These are phyloP conservation scores for Quercus dentata DNA, from an alignment of 306 rosid genomes.

Conservation along the genomic window DNA sequence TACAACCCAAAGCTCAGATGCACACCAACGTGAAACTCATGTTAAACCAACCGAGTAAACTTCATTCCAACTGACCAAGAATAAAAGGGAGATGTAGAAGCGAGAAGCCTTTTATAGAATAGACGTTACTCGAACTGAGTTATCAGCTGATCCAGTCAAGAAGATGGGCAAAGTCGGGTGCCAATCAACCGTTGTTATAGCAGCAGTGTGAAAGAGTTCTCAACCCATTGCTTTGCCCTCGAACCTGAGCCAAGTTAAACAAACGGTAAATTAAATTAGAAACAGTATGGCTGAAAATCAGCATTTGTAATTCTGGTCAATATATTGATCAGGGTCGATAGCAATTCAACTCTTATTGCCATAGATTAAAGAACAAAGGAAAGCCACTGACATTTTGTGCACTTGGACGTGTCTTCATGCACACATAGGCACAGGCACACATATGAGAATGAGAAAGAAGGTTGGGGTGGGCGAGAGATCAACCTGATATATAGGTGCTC, in stretches of 20 bases:
- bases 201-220: slow-evolving; percentile 61
- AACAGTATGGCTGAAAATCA: background rate
- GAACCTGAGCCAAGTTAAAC: slow-evolving; percentile 33
- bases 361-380: background rate
- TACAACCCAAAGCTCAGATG: background rate
- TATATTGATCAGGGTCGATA: background rate
- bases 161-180: slow-evolving; percentile 87
- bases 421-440: background rate
- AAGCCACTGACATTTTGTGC: slow-evolving; percentile 1
- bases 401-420: background rate
- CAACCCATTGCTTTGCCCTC: slow-evolving; percentile 50
- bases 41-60: background rate
- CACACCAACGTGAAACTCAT: background rate
- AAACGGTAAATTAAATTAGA: slow-evolving; percentile 5
- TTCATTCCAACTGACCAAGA: slow-evolving; percentile 1
- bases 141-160: slow-evolving; percentile 92
- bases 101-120: slow-evolving; percentile 29
- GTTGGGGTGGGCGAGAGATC: no score
- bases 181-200: slow-evolving; percentile 92
- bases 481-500: no score
- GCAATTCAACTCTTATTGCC: background rate
- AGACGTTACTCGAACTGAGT: slow-evolving; percentile 82
- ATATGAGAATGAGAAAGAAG: no score
- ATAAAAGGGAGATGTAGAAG: slow-evolving; percentile 3
- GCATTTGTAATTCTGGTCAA: background rate